Evolutionary conservation across 495 filamentous ascomycete genomes (phyloP).

Genomic region (Amorphotheca resinae): DNA sequence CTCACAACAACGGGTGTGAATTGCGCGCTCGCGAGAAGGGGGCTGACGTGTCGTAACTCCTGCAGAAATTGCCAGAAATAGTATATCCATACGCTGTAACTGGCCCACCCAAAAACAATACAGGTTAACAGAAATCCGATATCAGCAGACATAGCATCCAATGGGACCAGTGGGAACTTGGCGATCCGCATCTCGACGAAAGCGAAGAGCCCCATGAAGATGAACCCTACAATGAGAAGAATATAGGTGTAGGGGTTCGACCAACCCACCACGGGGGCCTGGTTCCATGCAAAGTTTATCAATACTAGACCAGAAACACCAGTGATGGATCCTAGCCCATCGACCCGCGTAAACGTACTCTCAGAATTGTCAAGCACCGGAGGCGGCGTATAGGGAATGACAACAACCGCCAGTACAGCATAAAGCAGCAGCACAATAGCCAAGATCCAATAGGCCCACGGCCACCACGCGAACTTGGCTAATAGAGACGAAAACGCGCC

Average conservation of each 20-base stretch:
- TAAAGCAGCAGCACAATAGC: conserved; percentile 32
- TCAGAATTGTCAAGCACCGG: conserved; percentile 12
- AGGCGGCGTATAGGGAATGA: conserved; percentile 37
- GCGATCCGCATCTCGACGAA: conserved; percentile 32
- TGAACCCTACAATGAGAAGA: conserved; percentile 42
- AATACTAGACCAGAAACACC: conserved; percentile 46
- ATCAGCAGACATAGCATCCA: conserved; percentile 34
- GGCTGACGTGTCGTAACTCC: conserved; percentile 30
- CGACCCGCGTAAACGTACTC: conserved; percentile 26
- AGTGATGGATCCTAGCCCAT: conserved; percentile 34
- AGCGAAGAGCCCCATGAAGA: conserved; percentile 37
- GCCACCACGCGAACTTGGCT: conserved; percentile 46
- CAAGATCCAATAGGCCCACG: conserved; percentile 51
- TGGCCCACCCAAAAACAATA: conserved; percentile 45
- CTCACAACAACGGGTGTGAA: conserved; percentile 31
- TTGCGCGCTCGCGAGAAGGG: conserved; percentile 37
- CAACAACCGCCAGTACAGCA: conserved; percentile 29
- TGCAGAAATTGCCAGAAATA: conserved; percentile 46
- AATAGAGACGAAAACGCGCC: conserved; percentile 38
- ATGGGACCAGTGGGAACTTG: conserved; percentile 40
- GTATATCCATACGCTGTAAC: conserved; percentile 50
- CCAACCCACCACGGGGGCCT: conserved; percentile 49
- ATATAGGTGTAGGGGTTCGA: conserved; percentile 36
- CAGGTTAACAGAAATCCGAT: conserved; percentile 41
- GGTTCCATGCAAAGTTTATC: conserved; percentile 50